Evolutionary conservation across 139 green algal species (phyloP), one percentile per base, ranked within the genome.

Genomic region (Chlorella sorokiniana): DNA sequence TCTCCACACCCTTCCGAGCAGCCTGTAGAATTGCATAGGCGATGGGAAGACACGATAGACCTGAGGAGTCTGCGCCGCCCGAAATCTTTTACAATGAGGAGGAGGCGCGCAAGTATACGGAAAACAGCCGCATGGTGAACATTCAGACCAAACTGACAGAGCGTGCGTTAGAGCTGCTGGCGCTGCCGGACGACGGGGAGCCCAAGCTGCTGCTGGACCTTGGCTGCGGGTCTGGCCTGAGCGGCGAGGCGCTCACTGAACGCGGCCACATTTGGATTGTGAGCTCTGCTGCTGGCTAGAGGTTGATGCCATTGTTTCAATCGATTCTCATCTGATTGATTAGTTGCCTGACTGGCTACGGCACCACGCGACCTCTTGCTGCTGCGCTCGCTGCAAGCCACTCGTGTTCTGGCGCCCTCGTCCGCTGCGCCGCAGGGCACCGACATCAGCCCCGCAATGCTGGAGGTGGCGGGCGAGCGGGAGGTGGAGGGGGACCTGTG

Each of bases 71-170:
- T 14, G 93, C 89, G 14, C 97, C 97, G 1, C 93, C 97, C 4
- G 95, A 99, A 40, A 88, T 98, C 16, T 99, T 98, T 64, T 99
- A 99, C 90, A 95, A 97, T 82, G 93, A 97, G 37, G 88, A 89
- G 3, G 97, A 99, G 74, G 96, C 97, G 4, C 75, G 85, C 23
- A 99, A 99, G 79, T 99, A 99, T 86, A 99, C 96, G 1, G 93
- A 91, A 40, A 98, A 96, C 78, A 95, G 88, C 48, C 90, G 95
- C 10, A 97, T 98, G 70, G 90, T 96, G 18, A 80, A 90, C 16
- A 97, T 98, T 69, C 94, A 97, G 85, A 83, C 89, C 2, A 54
- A 76, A 14, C 88, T 99, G 33, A 96, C 95, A 16, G 82, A 95
- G 77, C 90, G 97, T 4, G 96, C 96, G 0, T 76, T 99, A 51